These are phyloP conservation scores for Reticulascus tulasneorum DNA, from an alignment of 2,329 filamentous ascomycete genomes.

Conservation along the genomic window DNA sequence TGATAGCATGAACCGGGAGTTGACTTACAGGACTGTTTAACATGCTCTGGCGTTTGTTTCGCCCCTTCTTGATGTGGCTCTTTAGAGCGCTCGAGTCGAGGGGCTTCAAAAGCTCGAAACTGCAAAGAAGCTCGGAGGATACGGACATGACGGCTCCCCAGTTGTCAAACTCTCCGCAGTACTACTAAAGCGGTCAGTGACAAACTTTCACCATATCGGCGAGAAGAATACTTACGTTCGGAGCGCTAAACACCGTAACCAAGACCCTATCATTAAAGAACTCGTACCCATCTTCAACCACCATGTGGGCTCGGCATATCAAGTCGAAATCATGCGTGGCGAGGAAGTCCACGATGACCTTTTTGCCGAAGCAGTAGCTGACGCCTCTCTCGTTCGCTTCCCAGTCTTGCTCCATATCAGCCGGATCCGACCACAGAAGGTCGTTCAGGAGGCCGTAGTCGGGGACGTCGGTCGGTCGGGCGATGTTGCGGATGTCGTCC, in stretches of 20 bases:
- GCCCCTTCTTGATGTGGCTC: constrained; percentile 97
- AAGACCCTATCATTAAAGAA: constrained; percentile 95
- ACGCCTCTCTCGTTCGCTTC: constrained; percentile 95
- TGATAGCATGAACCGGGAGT: neutral
- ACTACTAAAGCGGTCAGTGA: constrained; percentile 55
- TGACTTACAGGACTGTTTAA: constrained; percentile 87
- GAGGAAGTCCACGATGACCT: constrained; percentile 94
- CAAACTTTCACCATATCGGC: neutral
- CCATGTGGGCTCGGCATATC: constrained; percentile 97
- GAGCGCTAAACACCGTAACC: constrained; percentile 95
- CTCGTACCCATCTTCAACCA: constrained; percentile 97
- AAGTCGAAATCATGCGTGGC: constrained; percentile 94
- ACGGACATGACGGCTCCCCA: constrained; percentile 99
- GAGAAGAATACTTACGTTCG: constrained; percentile 68
- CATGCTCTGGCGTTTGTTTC: constrained; percentile 91
- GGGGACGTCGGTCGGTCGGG: constrained; percentile 91
- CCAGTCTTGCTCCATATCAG: constrained; percentile 98
- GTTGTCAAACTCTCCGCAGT: constrained; percentile 98
- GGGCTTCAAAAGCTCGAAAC: constrained; percentile 94
- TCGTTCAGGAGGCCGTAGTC: constrained; percentile 96
- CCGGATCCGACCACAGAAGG: constrained; percentile 93
- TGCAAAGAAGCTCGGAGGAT: constrained; percentile 87
- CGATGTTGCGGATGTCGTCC: constrained; percentile 97
- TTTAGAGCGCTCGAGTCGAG: constrained; percentile 94
- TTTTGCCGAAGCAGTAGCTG: constrained; percentile 97